phyloP scores from a whole-genome alignment of 23 red algal species.

The Gracilaria domingensis region DNA sequence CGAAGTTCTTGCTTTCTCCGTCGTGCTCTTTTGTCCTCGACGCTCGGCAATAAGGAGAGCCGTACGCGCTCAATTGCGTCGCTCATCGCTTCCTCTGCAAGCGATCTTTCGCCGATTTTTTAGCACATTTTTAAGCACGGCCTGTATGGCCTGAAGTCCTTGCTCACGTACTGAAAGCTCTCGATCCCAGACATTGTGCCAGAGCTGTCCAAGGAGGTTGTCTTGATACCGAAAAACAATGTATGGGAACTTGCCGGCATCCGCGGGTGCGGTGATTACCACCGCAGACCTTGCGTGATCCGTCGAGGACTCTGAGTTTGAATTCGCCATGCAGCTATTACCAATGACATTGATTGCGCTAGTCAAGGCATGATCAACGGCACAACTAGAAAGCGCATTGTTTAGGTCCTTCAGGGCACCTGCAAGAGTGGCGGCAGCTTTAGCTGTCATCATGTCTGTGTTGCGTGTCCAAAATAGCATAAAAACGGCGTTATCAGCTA shows the following conservation, averaged over 20 bases:
- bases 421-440: constrained; percentile 33
- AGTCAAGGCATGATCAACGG: constrained; percentile 45
- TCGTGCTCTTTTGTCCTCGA: constrained; percentile 23
- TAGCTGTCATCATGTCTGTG: constrained; percentile 47
- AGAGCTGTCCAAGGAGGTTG: constrained; percentile 34
- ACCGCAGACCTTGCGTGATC: constrained; percentile 61
- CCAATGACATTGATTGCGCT: constrained; percentile 53
- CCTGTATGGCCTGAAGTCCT: constrained; percentile 59
- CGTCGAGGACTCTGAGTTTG: constrained; percentile 18
- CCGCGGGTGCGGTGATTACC: constrained; percentile 52
- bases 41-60: constrained; percentile 11
- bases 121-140: constrained; percentile 34
- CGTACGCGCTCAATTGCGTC: constrained; percentile 57
- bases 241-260: constrained; percentile 2
- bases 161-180: constrained; percentile 39
- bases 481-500: constrained; percentile 88
- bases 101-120: constrained; percentile 6
- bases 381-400: constrained; percentile 45
- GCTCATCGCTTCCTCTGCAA: constrained; percentile 30
- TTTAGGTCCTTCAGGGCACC: constrained; percentile 24
- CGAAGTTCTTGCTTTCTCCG: constrained; percentile 12
- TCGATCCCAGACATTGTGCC: constrained; percentile 43
- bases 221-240: constrained; percentile 47
- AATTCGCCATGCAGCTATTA: constrained; percentile 24
- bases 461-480: constrained; percentile 62